Conservation (phyloP, 331 rosid species). For the Malus hybrid region DNA sequence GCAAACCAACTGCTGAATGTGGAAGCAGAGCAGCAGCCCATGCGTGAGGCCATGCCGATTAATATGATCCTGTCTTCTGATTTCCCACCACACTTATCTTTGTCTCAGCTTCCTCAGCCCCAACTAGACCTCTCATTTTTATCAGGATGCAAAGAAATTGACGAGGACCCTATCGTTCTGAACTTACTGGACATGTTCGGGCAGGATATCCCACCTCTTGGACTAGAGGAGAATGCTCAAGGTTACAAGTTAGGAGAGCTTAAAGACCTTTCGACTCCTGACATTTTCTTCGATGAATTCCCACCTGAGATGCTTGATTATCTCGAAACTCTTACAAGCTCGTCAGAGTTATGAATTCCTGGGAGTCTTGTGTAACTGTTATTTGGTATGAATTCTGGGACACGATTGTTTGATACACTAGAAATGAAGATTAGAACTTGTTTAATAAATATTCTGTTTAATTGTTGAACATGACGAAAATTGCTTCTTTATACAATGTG, state of each 20-base stretch:
- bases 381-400: neutral
- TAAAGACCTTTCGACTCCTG: constrained; percentile 10
- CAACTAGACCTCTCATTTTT: constrained; percentile 24
- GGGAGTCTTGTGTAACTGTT: neutral
- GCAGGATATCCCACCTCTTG: constrained; percentile 13
- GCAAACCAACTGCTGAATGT: constrained; percentile 17
- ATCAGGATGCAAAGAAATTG: constrained; percentile 20
- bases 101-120: constrained; percentile 26
- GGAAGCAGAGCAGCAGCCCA: constrained; percentile 3
- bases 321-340: constrained; percentile 31
- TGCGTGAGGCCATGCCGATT: constrained; percentile 18
- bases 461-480: neutral
- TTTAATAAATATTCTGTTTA: neutral
- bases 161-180: constrained; percentile 12
- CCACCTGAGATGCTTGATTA: constrained; percentile 45
- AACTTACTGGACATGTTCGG: constrained; percentile 19
- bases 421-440: neutral
- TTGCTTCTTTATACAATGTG: constrained; percentile 3
- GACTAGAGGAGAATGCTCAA: constrained; percentile 15
- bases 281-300: constrained; percentile 36
- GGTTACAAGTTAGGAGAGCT: neutral
- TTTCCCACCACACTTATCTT: constrained; percentile 22
- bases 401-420: neutral
- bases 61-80: constrained; percentile 22
- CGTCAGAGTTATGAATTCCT: constrained; percentile 9